phyloP scores from a whole-genome alignment of 1,284 basidiomycete genomes.

The Fomes fomentarius region DNA sequence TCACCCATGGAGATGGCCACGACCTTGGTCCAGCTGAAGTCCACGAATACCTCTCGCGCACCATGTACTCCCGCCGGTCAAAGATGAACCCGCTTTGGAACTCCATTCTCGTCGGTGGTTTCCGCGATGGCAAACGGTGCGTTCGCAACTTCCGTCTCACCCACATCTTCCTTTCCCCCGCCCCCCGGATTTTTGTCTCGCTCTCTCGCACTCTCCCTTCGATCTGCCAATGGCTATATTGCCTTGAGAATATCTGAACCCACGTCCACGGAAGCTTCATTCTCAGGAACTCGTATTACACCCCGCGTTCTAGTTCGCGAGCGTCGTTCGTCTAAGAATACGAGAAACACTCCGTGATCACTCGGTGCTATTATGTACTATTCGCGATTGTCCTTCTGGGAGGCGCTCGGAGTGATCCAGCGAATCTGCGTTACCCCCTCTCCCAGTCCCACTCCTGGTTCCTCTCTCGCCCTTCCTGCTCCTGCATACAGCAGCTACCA shows the following conservation, averaged over 20 bases:
- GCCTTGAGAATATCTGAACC: not conserved
- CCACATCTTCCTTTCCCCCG: not conserved
- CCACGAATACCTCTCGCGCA: slow-evolving; percentile 89
- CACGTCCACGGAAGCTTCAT: not conserved
- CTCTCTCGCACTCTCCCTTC: not conserved
- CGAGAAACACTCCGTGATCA: not conserved
- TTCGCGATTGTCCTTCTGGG: too few relatives aligned
- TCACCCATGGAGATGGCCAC: slow-evolving; percentile 83
- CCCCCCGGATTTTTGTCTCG: not conserved
- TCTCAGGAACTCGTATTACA: not conserved
- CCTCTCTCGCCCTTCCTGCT: not conserved
- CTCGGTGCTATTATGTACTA: too few relatives aligned
- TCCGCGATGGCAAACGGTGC: slow-evolving; percentile 79
- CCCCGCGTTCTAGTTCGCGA: too few relatives aligned
- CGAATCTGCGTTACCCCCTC: not conserved
- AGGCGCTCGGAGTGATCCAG: not conserved
- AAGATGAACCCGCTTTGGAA: slow-evolving; percentile 98
- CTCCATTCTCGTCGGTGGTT: slow-evolving; percentile 90
- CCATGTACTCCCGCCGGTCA: slow-evolving; percentile 89
- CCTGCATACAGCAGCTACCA: not conserved
- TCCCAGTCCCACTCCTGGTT: not conserved
- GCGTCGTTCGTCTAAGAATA: not conserved
- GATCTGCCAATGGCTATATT: not conserved
- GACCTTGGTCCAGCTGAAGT: slow-evolving; percentile 87
- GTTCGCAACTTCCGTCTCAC: slow-evolving; percentile 20